These are phyloP conservation scores for Carex kokanica DNA, from an alignment of 176 grass and related monocot species.

Conservation along the genomic window DNA sequence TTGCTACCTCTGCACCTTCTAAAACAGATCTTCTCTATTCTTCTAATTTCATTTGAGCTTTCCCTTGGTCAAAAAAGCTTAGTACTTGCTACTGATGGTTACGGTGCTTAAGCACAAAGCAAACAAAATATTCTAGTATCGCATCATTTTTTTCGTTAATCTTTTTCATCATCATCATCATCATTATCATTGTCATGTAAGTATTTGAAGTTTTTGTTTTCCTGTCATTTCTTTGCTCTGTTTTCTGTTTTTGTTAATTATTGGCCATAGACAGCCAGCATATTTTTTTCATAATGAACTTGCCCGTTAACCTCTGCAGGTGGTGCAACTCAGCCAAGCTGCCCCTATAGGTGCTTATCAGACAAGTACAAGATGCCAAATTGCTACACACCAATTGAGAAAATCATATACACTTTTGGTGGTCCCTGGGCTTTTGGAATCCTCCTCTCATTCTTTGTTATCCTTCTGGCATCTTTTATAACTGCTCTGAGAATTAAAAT, in stretches of 20 bases:
- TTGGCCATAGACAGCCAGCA: background rate
- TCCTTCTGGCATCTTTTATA: constrained; percentile 80
- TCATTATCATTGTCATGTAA: background rate
- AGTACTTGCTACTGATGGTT: background rate
- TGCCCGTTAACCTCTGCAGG: constrained; percentile 39
- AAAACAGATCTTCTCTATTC: background rate
- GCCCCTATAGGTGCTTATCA: constrained; percentile 89
- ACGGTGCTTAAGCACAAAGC: background rate
- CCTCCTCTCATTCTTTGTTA: constrained; percentile 61
- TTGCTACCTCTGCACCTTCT: background rate
- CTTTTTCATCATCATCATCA: background rate
- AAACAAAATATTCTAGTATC: background rate
- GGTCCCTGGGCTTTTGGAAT: constrained; percentile 88
- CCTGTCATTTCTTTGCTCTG: background rate
- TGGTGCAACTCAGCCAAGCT: constrained; percentile 71
- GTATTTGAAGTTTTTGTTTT: background rate
- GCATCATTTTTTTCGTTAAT: background rate
- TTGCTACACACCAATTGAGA: constrained; percentile 95
- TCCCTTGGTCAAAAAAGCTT: background rate
- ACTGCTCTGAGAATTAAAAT: constrained; percentile 95
- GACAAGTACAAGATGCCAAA: constrained; percentile 98
- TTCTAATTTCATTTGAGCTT: background rate
- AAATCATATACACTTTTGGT: constrained; percentile 85
- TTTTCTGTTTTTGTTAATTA: background rate
- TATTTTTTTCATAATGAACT: constrained; percentile 17